Conservation (phyloP, 177 flowering plant species). For the Tripterygium wilfordii region DNA sequence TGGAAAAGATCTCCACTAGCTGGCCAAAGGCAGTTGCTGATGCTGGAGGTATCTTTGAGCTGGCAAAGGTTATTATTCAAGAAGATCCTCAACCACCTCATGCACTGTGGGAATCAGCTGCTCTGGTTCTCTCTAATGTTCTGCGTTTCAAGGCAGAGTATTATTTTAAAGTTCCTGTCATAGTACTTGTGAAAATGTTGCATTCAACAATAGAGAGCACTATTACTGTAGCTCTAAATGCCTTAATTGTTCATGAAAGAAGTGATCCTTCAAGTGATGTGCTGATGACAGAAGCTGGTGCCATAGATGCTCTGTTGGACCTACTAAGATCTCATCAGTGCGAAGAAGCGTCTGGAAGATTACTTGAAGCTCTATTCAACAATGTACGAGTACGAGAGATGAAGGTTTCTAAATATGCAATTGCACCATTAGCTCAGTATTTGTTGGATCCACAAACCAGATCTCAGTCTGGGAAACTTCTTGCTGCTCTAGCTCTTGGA, state of each 20-base stretch:
- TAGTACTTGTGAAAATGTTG: conserved; percentile 75
- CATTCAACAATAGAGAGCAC: conserved; percentile 53
- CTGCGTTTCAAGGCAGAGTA: conserved; percentile 49
- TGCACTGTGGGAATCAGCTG: conserved; percentile 79
- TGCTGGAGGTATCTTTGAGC: conserved; percentile 87
- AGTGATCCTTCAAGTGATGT: conserved; percentile 63
- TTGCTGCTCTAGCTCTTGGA: conserved; percentile 85
- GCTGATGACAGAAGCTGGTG: conserved; percentile 82
- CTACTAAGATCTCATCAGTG: conserved; percentile 80
- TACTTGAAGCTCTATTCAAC: conserved; percentile 81
- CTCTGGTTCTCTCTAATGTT: conserved; percentile 69
- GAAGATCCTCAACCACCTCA: conserved; percentile 78
- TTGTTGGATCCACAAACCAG: conserved; percentile 78
- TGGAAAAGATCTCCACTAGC: conserved; percentile 66
- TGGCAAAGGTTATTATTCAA: conserved; percentile 76
- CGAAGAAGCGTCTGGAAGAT: conserved; percentile 72
- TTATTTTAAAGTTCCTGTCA: conserved; percentile 63
- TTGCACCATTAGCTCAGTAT: conserved; percentile 83
- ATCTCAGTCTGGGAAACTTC: conserved; percentile 68
- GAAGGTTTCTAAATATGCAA: conserved; percentile 78
- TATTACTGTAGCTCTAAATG: conserved; percentile 56
- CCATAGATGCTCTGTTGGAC: conserved; percentile 66
- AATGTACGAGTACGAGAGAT: conserved; percentile 67
- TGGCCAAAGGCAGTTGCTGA: conserved; percentile 91
- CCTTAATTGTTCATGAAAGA: conserved; percentile 59